A percentile compares a stretch with the other conserved stretches of the same genome.
Evolutionary conservation across 805 yeast species (phyloP).

Genomic region (Yamadazyma akitaensis): DNA sequence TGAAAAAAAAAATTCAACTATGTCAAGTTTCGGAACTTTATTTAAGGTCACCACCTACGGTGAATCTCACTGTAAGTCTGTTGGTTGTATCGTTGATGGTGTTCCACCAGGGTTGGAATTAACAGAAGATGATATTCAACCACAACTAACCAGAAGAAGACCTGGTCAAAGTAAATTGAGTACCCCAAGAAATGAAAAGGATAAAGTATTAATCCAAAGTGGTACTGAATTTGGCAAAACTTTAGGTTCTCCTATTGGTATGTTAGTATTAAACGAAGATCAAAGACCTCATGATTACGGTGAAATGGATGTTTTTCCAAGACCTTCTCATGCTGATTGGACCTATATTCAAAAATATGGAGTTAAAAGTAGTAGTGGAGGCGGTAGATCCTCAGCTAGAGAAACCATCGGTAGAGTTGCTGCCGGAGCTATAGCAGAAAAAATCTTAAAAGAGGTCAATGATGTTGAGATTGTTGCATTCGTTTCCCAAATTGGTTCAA

Average conservation of each 20-base stretch:
- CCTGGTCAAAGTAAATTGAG: conserved; percentile 93
- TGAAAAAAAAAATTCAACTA: conserved; percentile 11
- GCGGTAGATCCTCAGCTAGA: conserved; percentile 96
- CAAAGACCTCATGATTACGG: conserved; percentile 96
- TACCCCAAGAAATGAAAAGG: conserved; percentile 96
- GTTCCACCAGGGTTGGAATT: conserved; percentile 93
- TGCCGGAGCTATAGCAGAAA: conserved; percentile 98
- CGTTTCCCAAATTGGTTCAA: conserved; percentile 86
- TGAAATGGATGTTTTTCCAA: conserved; percentile 92
- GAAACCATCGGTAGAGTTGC: conserved; percentile 99
- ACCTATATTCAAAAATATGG: conserved; percentile 91
- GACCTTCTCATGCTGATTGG: conserved; percentile 97
- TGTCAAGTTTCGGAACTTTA: conserved; percentile 42
- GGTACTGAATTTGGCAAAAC: conserved; percentile 92
- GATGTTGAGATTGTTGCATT: conserved; percentile 94
- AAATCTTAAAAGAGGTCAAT: conserved; percentile 70
- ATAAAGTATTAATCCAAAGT: conserved; percentile 85
- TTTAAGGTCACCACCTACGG: conserved; percentile 90
- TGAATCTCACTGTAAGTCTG: conserved; percentile 95
- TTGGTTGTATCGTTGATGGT: conserved; percentile 98
- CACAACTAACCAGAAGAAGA: conserved; percentile 93
- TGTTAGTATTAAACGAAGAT: conserved; percentile 91
- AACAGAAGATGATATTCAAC: conserved; percentile 86
- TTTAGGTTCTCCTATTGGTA: conserved; percentile 92
- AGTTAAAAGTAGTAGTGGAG: conserved; percentile 90